These are phyloP conservation scores for Eucalyptus curtisii DNA, from an alignment of 345 rosid species.

Conservation along the genomic window DNA sequence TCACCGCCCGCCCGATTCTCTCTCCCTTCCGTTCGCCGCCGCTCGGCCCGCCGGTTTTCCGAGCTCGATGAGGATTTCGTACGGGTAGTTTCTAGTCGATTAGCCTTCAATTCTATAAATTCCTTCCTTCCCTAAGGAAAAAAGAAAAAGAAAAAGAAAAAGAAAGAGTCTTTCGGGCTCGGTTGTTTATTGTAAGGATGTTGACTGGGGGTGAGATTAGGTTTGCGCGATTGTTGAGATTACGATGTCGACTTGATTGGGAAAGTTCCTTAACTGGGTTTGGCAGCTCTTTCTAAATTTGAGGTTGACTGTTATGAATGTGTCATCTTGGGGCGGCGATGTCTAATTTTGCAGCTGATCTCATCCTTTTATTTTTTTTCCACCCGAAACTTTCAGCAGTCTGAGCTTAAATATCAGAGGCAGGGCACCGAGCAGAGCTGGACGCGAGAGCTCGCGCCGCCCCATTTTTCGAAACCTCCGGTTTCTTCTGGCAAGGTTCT, in stretches of 20 bases:
- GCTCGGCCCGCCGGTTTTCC: background rate
- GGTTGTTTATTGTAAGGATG: background rate
- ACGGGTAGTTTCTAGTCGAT: background rate
- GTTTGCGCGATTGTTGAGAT: background rate
- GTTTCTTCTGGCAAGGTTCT: constrained; percentile 47
- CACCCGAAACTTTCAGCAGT: background rate
- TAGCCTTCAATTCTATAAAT: background rate
- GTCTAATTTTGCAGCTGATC: background rate
- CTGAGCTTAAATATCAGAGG: constrained; percentile 9
- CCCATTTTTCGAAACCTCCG: constrained; percentile 33
- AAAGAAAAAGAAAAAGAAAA: accelerated
- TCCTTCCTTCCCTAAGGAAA: background rate
- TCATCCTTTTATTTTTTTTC: background rate
- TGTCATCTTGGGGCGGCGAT: background rate
- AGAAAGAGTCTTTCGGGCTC: background rate
- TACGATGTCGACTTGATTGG: background rate
- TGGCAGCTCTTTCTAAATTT: background rate
- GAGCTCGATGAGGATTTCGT: background rate
- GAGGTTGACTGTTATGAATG: background rate
- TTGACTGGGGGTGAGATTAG: background rate
- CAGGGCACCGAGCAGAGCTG: constrained; percentile 26
- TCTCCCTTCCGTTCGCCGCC: background rate
- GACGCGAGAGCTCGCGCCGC: constrained; percentile 40
- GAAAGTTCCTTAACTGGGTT: background rate
- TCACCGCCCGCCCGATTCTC: background rate